Evolutionary conservation across 768 basidiomycete genomes (phyloP).

Genomic region (Botryobasidium botryosum): DNA sequence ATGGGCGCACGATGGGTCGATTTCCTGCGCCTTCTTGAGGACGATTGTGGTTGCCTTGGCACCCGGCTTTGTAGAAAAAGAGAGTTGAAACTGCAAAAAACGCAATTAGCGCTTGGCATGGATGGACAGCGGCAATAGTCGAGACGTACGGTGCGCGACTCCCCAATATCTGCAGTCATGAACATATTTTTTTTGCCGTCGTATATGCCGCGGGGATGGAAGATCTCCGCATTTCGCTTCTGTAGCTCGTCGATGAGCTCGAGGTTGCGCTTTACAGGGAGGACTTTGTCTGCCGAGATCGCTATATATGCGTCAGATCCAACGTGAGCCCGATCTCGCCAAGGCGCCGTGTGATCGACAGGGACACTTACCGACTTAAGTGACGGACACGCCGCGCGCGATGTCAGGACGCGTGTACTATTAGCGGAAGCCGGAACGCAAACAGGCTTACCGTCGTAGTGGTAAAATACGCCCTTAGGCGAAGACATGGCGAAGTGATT

Average conservation of each 20-base stretch:
- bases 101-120: not conserved
- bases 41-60: slow-evolving; percentile 50
- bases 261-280: slow-evolving; percentile 53
- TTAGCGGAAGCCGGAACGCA: too few species aligned
- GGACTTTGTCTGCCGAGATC: slow-evolving; percentile 45
- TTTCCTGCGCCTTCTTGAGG: slow-evolving; percentile 38
- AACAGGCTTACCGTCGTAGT: slow-evolving; percentile 54
- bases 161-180: too few species aligned
- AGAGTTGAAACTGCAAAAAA: not conserved
- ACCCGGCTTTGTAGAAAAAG: slow-evolving; percentile 45
- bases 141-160: too few species aligned
- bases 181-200: slow-evolving; percentile 72
- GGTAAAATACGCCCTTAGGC: slow-evolving; percentile 46
- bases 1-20: slow-evolving; percentile 35
- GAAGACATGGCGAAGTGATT: slow-evolving; percentile 53
- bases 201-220: slow-evolving; percentile 57
- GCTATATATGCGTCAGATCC: slow-evolving; percentile 33
- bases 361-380: slow-evolving; percentile 38
- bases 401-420: too few species aligned
- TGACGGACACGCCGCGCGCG: too few species aligned
- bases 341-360: not conserved
- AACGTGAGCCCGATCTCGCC: not conserved
- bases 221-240: slow-evolving; percentile 31
- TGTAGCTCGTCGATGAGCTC: slow-evolving; percentile 52
- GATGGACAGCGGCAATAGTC: not conserved